Conservation (phyloP, 768 basidiomycete species). For the Suillus occidentalis region DNA sequence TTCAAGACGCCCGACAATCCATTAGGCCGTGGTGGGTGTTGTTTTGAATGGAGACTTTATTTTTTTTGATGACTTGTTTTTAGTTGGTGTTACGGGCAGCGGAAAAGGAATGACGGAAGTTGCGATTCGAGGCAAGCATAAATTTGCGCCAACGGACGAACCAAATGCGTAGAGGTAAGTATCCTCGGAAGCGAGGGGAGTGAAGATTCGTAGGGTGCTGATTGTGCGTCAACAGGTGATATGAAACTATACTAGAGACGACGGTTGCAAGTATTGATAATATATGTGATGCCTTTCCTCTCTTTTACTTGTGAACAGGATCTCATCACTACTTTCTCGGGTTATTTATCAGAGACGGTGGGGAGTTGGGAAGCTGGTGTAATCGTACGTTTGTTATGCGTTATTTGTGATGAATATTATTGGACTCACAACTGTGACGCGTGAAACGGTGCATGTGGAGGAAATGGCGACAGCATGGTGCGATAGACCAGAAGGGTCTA, state of each 20-base stretch:
- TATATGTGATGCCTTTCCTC: conserved; percentile 25
- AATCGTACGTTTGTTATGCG: conserved; percentile 14
- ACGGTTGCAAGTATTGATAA: conserved; percentile 13
- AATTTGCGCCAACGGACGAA: conserved; percentile 59
- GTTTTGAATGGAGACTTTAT: conserved; percentile 14
- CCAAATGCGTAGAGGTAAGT: conserved; percentile 29
- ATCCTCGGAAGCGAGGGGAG: background rate
- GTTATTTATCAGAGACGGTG: conserved; percentile 18
- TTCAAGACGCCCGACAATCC: conserved; percentile 96
- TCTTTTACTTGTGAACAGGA: conserved; percentile 18
- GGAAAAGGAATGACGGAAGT: conserved; percentile 88
- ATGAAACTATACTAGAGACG: conserved; percentile 26
- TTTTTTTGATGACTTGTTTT: conserved; percentile 19
- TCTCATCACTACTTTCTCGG: conserved; percentile 21
- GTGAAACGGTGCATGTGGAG: background rate
- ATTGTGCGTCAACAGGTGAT: conserved; percentile 15
- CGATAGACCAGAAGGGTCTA: background rate
- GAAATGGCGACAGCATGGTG: background rate
- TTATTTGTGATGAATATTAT: conserved; percentile 10
- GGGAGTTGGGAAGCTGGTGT: conserved; percentile 15
- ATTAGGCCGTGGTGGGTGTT: conserved; percentile 69
- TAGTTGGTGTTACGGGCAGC: conserved; percentile 90
- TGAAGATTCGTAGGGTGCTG: conserved; percentile 6
- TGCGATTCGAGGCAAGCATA: conserved; percentile 68
- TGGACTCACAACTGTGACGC: conserved; percentile 12